Evolutionary conservation across 2,329 filamentous ascomycete species (phyloP), one percentile per base, ranked within the genome.

Genomic region (Colletotrichum magnum): DNA sequence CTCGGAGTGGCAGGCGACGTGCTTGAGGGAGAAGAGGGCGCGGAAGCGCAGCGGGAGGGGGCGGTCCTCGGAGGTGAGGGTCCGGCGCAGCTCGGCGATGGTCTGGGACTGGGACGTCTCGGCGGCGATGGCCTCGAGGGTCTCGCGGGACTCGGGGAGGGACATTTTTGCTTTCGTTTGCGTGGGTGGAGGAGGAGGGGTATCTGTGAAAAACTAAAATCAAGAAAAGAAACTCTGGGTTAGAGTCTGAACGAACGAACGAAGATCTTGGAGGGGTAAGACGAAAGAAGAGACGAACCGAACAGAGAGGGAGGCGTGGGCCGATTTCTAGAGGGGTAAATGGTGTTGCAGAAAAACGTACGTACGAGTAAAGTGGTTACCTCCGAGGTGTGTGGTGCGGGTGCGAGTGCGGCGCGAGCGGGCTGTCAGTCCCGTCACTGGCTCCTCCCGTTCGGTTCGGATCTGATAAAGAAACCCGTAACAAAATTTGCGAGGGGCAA

Each of bases 1-100:
- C 7, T 90, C 83, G 18, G 84, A 80, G 72, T 91, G 88, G 68
- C 89, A 91, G 56, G 96, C 95, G 70, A 98, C 85, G 80, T 98
- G 93, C 85, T 99, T 99, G 70, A 99, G 90, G 18, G 95, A 98
- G 85, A 99, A 99, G 75, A 99, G 93, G 51, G 96, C 95, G 75
- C 96, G 94, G 83, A 98, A 99, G 72, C 96, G 94, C 72, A 94
- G 87, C 47, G 95, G 92, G 63, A 99, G 92, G 53, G 95, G 90
- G 71, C 93, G 92, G 15, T 88, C 83, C 84, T 98, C 96, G 57
- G 93, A 92, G 75, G 88, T 91, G 69, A 99, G 90, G 69, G 92
- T 93, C 76, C 92, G 88, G 77, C 94, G 92, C 60, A 97, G 87
- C 68, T 86, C 84, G 65, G 84, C 76, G 74, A 94, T 87, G 53